Percentiles rank a stretch among this genome's conserved stretches.
phyloP scores from a whole-genome alignment of 257 asterid genomes.

The Scutellaria galericulata region DNA sequence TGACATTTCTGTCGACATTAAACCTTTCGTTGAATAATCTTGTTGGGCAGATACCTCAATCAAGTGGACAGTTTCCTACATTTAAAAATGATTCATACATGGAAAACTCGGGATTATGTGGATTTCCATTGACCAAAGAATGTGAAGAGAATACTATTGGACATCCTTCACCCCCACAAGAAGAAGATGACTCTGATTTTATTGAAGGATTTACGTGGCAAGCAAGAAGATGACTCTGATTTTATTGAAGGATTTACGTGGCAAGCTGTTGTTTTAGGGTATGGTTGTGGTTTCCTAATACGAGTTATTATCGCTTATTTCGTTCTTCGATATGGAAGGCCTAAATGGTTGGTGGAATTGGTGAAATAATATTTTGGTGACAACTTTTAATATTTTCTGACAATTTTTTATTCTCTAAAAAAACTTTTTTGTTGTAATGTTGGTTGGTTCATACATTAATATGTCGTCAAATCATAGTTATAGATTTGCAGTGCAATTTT shows the following conservation, averaged over 20 bases:
- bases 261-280: conserved; percentile 4
- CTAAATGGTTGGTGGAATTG: too few relatives aligned
- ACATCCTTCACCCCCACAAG: background rate
- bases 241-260: too few relatives aligned
- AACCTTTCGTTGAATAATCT: conserved; percentile 32
- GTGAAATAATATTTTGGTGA: too few relatives aligned
- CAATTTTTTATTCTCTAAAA: too few relatives aligned
- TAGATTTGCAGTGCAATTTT: too few relatives aligned
- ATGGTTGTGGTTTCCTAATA: conserved; percentile 9
- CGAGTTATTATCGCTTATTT: background rate
- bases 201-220: conserved; percentile 21
- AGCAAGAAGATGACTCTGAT: too few relatives aligned
- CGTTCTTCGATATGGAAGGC: too few relatives aligned
- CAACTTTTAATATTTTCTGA: too few relatives aligned
- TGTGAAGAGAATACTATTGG: background rate
- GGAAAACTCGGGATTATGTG: conserved; percentile 31
- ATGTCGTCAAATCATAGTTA: too few relatives aligned
- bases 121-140: conserved; percentile 26
- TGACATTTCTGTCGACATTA: conserved; percentile 21
- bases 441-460: too few relatives aligned
- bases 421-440: too few relatives aligned
- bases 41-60: background rate
- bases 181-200: conserved; percentile 1
- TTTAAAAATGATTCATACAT: conserved; percentile 26
- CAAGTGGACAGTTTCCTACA: conserved; percentile 5